These are phyloP conservation scores for Gilbertella persicaria DNA, from an alignment of 371 early-diverging fungal species.

Conservation along the genomic window DNA sequence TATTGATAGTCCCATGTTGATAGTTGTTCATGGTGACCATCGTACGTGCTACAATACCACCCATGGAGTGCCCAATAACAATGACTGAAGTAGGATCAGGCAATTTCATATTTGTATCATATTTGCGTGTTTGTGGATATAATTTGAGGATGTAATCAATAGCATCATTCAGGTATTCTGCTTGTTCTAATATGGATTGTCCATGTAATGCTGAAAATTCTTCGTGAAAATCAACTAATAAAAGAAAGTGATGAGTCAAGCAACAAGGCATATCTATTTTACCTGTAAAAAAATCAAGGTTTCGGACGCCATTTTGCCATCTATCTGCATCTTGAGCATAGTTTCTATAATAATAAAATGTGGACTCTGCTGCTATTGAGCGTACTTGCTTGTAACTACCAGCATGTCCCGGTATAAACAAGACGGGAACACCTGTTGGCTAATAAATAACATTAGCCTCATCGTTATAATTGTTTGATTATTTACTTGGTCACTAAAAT, in stretches of 20 bases:
- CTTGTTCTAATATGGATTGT: constrained; percentile 80
- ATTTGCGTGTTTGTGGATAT: constrained; percentile 55
- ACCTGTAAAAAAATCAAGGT: constrained; percentile 88
- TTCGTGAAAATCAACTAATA: constrained; percentile 84
- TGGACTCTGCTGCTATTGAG: constrained; percentile 77
- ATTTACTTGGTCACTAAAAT: constrained; percentile 45
- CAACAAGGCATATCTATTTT: constrained; percentile 11
- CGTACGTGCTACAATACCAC: constrained; percentile 91
- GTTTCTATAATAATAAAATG: constrained; percentile 56
- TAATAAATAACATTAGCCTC: constrained; percentile 8
- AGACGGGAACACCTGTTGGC: constrained; percentile 77
- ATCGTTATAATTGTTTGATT: background rate
- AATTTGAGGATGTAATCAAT: constrained; percentile 80
- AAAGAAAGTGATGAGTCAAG: background rate
- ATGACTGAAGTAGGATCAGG: constrained; percentile 76
- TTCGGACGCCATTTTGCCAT: constrained; percentile 38
- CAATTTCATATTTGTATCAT: constrained; percentile 9
- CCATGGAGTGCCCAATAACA: constrained; percentile 96
- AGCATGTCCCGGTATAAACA: constrained; percentile 96
- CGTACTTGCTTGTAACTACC: constrained; percentile 91
- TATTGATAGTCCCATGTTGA: constrained; percentile 73
- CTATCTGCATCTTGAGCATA: constrained; percentile 36
- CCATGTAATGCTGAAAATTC: constrained; percentile 91
- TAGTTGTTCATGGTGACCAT: constrained; percentile 78
- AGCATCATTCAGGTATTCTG: constrained; percentile 83